A percentile compares a stretch with the other conserved stretches of the same genome.
Evolutionary conservation across 2,329 filamentous ascomycete species (phyloP).

Genomic region (Fusarium anguioides): DNA sequence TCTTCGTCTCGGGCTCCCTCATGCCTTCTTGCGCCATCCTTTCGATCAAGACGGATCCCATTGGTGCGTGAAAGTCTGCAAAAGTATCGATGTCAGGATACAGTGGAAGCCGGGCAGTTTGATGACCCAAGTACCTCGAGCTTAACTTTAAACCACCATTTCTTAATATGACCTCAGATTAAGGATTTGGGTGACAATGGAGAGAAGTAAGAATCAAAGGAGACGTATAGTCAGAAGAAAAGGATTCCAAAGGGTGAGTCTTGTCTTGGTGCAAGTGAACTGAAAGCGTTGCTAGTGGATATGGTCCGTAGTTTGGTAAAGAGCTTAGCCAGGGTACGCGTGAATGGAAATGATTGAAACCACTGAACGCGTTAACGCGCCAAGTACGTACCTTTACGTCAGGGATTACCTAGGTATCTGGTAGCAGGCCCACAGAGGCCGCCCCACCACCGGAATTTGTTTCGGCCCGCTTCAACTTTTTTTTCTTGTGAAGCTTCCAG

Average conservation of each 20-base stretch:
- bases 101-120: neutral
- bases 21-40: constrained; percentile 58
- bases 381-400: constrained; percentile 39
- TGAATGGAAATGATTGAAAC: constrained; percentile 42
- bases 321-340: constrained; percentile 39
- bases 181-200: neutral
- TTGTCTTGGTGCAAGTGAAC: constrained; percentile 15
- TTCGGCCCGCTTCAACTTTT: constrained; percentile 50
- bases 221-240: neutral
- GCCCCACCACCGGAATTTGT: constrained; percentile 52
- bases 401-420: constrained; percentile 38
- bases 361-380: constrained; percentile 42
- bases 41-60: constrained; percentile 57
- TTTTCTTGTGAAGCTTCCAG: constrained; percentile 51
- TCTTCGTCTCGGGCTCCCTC: constrained; percentile 53
- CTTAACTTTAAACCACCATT: constrained; percentile 36
- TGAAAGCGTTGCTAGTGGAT: constrained; percentile 28
- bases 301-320: neutral
- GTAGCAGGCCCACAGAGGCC: constrained; percentile 26
- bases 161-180: neutral
- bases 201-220: neutral
- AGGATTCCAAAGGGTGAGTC: neutral
- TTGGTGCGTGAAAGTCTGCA: constrained; percentile 45
- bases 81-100: neutral
- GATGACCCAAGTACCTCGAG: constrained; percentile 20